These are phyloP conservation scores for Capsicum pubescens DNA, from an alignment of 257 asterid genomes.

Conservation along the genomic window DNA sequence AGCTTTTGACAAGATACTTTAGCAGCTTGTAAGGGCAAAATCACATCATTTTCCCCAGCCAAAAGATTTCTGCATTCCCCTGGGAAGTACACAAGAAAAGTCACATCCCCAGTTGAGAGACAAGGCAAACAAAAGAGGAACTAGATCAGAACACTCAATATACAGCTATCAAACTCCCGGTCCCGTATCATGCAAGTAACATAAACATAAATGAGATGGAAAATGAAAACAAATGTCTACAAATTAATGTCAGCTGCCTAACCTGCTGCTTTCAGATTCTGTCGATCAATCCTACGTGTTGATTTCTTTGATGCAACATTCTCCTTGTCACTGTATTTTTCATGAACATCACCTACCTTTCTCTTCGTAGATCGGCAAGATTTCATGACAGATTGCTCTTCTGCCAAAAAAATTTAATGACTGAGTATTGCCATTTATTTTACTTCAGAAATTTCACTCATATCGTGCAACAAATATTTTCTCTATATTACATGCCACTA, in stretches of 20 bases:
- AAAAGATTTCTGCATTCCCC: constrained; percentile 15
- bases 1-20: constrained; percentile 26
- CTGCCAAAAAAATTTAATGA: constrained; percentile 9
- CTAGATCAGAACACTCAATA: neutral
- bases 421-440: constrained; percentile 13
- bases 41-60: constrained; percentile 17
- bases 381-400: constrained; percentile 31
- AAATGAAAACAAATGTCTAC: constrained; percentile 18
- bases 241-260: constrained; percentile 14
- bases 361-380: constrained; percentile 33
- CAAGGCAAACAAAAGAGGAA: constrained; percentile 11
- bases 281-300: constrained; percentile 27
- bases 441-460: constrained; percentile 23
- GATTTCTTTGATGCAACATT: constrained; percentile 26
- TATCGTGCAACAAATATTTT: neutral
- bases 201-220: neutral
- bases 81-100: constrained; percentile 18
- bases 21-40: constrained; percentile 1
- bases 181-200: neutral
- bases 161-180: constrained; percentile 7
- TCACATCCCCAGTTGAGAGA: constrained; percentile 12
- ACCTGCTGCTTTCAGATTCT: constrained; percentile 34
- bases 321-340: constrained; percentile 28
- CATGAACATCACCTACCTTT: constrained; percentile 31
- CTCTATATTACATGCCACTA: neutral